These are phyloP conservation scores for Kuraishia cidri DNA, from an alignment of 805 yeast genomes.

Conservation along the genomic window DNA sequence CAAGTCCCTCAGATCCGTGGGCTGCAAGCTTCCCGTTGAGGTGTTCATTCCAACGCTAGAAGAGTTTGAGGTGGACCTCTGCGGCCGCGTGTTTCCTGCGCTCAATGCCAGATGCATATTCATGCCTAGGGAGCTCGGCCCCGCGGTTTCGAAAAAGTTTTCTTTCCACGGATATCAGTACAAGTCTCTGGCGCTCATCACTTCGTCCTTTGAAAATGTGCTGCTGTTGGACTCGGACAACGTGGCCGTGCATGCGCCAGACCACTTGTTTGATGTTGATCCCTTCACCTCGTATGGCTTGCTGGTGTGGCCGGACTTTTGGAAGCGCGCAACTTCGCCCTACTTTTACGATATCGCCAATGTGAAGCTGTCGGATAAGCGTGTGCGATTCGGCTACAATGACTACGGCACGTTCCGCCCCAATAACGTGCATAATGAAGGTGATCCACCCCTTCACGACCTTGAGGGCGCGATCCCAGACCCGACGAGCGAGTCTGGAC, in stretches of 20 bases:
- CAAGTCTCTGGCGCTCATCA: constrained; percentile 56
- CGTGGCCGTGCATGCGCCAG: constrained; percentile 56
- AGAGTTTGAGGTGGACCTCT: constrained; percentile 63
- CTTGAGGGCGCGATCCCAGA: constrained; percentile 55
- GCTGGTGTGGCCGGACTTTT: constrained; percentile 35
- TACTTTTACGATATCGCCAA: constrained; percentile 37
- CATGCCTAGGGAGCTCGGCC: constrained; percentile 28
- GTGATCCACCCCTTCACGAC: constrained; percentile 42
- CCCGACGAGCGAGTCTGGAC: constrained; percentile 60
- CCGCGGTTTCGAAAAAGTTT: constrained; percentile 26
- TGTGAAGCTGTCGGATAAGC: constrained; percentile 31
- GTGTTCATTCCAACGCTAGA: constrained; percentile 64
- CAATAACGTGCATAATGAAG: constrained; percentile 8
- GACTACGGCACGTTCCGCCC: constrained; percentile 25
- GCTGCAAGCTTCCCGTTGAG: constrained; percentile 69
- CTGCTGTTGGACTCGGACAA: constrained; percentile 68
- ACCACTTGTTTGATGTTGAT: constrained; percentile 42
- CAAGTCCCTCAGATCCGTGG: constrained; percentile 49
- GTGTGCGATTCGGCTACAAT: constrained; percentile 24
- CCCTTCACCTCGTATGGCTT: constrained; percentile 44
- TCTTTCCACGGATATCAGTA: constrained; percentile 50
- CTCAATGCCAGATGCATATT: constrained; percentile 59
- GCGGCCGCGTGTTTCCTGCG: constrained; percentile 49
- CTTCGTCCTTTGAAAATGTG: constrained; percentile 61
- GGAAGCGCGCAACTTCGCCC: constrained; percentile 49